Conservation (phyloP, 2,329 filamentous ascomycete species). For the Claviceps monticola region DNA sequence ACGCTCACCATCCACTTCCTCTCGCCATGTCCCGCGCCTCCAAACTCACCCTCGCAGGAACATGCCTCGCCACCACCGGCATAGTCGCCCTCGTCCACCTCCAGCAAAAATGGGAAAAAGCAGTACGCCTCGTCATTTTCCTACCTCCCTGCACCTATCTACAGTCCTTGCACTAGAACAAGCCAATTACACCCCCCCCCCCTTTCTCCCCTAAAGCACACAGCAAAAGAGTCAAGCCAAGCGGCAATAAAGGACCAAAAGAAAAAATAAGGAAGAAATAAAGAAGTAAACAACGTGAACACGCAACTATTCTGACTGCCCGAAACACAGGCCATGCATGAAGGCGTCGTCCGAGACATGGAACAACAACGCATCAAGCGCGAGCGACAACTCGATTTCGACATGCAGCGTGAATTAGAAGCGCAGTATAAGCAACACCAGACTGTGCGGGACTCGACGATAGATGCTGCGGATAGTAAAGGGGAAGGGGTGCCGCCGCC, state of each 20-base stretch:
- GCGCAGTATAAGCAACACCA: conserved; percentile 84
- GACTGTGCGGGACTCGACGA: conserved; percentile 43
- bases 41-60: conserved; percentile 69
- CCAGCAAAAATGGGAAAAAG: conserved; percentile 71
- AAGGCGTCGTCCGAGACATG: conserved; percentile 85
- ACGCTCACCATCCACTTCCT: neutral
- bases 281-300: neutral
- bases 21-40: conserved; percentile 72
- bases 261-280: neutral
- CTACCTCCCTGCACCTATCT: no score
- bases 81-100: conserved; percentile 83
- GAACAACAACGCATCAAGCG: conserved; percentile 83
- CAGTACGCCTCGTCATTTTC: conserved; percentile 37
- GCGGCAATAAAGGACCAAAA: neutral
- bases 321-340: conserved; percentile 69
- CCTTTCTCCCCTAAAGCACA: neutral
- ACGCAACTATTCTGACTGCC: neutral
- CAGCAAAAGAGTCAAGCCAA: neutral
- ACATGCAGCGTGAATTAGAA: conserved; percentile 75
- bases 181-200: no score
- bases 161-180: no score
- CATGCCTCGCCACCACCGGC: conserved; percentile 58
- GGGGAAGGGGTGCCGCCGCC: neutral
- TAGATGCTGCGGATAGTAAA: conserved; percentile 9
- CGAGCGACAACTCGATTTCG: conserved; percentile 88